Evolutionary conservation across 306 rosid genomes (phyloP).

Genomic region (Ochetophila trinervis): DNA sequence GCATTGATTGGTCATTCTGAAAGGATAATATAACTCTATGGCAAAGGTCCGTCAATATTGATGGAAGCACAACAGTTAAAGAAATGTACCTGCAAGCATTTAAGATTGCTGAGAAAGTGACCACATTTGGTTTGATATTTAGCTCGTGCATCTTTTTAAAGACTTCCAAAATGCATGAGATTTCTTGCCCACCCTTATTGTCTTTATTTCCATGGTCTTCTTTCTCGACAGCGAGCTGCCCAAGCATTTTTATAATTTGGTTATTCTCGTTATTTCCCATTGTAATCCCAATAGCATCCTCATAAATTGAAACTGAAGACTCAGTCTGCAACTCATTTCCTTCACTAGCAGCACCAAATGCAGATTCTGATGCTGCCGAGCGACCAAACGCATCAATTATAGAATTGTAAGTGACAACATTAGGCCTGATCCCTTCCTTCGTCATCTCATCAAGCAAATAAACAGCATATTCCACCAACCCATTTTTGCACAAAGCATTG

Average conservation of each 20-base stretch:
- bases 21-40: background rate
- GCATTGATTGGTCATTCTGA: background rate
- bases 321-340: conserved; percentile 19
- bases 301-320: conserved; percentile 22
- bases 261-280: conserved; percentile 21
- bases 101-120: conserved; percentile 78
- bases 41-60: background rate
- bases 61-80: conserved; percentile 2
- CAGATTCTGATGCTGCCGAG: conserved; percentile 32
- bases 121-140: conserved; percentile 58
- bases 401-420: conserved; percentile 86
- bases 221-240: conserved; percentile 61
- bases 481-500: conserved; percentile 79
- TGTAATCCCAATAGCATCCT: conserved; percentile 19
- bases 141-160: conserved; percentile 68
- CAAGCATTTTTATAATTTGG: conserved; percentile 40
- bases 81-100: conserved; percentile 85
- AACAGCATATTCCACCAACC: conserved; percentile 63
- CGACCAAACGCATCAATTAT: conserved; percentile 76
- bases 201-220: conserved; percentile 41
- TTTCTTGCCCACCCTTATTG: conserved; percentile 42
- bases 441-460: conserved; percentile 88
- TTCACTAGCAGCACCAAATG: conserved; percentile 23
- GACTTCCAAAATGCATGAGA: conserved; percentile 51
- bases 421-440: conserved; percentile 74